A percentile compares a stretch with the other conserved stretches of the same genome.
These are phyloP conservation scores for Aegilops umbellulata DNA, from an alignment of 176 grass and related monocot species.

Conservation along the genomic window DNA sequence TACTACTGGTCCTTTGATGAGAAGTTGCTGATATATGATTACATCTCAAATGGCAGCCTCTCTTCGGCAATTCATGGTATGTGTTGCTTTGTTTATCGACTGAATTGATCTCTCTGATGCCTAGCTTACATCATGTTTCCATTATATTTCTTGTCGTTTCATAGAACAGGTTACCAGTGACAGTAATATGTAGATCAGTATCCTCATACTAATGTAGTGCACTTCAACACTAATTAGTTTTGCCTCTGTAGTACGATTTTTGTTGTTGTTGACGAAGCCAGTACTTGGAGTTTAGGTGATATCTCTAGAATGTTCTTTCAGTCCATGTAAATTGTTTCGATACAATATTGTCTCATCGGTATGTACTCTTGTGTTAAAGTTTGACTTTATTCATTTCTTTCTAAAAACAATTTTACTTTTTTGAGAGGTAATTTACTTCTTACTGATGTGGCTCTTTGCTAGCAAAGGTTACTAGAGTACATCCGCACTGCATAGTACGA, in stretches of 20 bases:
- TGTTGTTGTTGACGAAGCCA: not conserved
- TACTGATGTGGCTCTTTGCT: not conserved
- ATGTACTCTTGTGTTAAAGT: not conserved
- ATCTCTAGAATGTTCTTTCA: not conserved
- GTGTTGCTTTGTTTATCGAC: not conserved
- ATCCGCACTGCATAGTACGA: not conserved
- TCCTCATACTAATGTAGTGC: conserved; percentile 2
- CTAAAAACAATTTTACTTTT: not conserved
- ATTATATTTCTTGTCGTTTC: not conserved
- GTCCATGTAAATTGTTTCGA: not conserved
- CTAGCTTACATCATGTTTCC: not conserved
- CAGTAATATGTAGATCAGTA: not conserved
- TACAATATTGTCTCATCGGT: not conserved
- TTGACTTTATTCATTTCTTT: conserved; percentile 17
- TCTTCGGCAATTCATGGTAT: conserved; percentile 87
- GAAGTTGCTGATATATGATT: conserved; percentile 95
- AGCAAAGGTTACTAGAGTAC: not conserved
- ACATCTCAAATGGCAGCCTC: conserved; percentile 85
- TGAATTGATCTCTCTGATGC: not conserved
- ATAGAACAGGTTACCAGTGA: not conserved
- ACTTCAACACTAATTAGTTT: conserved; percentile 2
- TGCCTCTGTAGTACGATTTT: not conserved
- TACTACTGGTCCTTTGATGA: conserved; percentile 98
- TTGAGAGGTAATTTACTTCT: not conserved
- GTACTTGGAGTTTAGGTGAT: not conserved